Evolutionary conservation across 257 asterid species (phyloP).

Genomic region (Agastache rugosa): DNA sequence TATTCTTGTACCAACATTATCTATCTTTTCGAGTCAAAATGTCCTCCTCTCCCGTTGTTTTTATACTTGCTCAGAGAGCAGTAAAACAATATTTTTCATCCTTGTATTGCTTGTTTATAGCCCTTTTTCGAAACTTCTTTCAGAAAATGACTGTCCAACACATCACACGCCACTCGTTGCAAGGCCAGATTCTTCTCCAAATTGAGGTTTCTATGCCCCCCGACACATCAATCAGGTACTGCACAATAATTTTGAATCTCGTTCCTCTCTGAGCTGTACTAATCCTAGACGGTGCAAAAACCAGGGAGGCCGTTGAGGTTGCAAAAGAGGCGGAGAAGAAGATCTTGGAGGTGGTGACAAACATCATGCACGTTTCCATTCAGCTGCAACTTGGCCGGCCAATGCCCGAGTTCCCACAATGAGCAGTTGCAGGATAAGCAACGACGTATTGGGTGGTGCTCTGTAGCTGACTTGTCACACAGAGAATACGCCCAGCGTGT

Average conservation of each 20-base stretch:
- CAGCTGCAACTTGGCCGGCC: constrained; percentile 71
- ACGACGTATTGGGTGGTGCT: background rate
- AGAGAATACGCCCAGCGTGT: background rate
- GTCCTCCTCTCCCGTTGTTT: background rate
- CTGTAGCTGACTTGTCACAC: background rate
- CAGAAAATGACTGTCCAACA: constrained; percentile 79
- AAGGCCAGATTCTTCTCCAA: constrained; percentile 79
- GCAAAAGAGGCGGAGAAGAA: constrained; percentile 76
- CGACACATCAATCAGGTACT: constrained; percentile 66
- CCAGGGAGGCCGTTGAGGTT: constrained; percentile 71
- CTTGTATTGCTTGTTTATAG: too few species aligned
- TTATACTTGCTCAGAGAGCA: too few species aligned
- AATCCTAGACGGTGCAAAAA: constrained; percentile 8
- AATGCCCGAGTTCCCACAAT: constrained; percentile 50
- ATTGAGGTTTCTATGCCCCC: constrained; percentile 89
- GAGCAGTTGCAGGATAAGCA: constrained; percentile 31
- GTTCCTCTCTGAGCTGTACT: background rate
- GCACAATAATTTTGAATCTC: background rate
- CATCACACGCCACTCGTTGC: constrained; percentile 82
- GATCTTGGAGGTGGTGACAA: constrained; percentile 56
- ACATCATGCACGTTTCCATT: constrained; percentile 58
- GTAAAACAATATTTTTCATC: too few species aligned
- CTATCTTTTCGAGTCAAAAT: too few species aligned
- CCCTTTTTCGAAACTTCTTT: constrained; percentile 14
- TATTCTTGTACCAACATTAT: too few species aligned